These are phyloP conservation scores for Panaeolus cyanescens DNA, from an alignment of 768 basidiomycete species.

Conservation along the genomic window DNA sequence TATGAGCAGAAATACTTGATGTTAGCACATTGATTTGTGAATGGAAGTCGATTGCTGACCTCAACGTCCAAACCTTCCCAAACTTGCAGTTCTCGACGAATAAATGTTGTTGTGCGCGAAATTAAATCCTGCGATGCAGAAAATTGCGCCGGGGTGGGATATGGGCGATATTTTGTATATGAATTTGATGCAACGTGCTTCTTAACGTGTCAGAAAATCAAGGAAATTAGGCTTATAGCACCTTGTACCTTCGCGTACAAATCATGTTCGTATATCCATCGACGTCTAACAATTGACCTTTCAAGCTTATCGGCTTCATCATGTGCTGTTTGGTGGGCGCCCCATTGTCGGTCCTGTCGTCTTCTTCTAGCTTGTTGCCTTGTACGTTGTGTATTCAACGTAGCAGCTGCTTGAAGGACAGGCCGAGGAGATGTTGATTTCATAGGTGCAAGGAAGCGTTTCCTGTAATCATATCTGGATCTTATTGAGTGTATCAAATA, in stretches of 20 bases:
- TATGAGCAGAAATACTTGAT: constrained; percentile 29
- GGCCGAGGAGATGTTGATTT: constrained; percentile 48
- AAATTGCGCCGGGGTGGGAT: constrained; percentile 86
- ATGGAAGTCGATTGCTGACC: constrained; percentile 40
- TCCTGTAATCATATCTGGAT: constrained; percentile 79
- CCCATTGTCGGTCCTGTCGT: constrained; percentile 56
- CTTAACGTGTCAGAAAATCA: constrained; percentile 10
- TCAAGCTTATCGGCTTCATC: constrained; percentile 74
- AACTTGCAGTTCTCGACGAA: constrained; percentile 83
- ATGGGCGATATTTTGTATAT: constrained; percentile 86
- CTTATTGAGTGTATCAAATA: constrained; percentile 82
- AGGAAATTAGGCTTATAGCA: constrained; percentile 3
- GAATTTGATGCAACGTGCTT: constrained; percentile 92
- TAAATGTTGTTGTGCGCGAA: constrained; percentile 74
- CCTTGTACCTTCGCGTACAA: constrained; percentile 82
- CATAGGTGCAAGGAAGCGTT: constrained; percentile 72
- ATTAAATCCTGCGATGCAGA: constrained; percentile 73
- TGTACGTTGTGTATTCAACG: constrained; percentile 18
- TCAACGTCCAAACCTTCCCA: constrained; percentile 93
- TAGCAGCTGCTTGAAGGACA: constrained; percentile 24
- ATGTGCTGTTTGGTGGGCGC: constrained; percentile 49
- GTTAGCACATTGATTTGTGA: constrained; percentile 1
- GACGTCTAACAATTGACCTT: constrained; percentile 67
- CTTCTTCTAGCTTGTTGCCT: constrained; percentile 33
- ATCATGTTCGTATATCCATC: constrained; percentile 79